Evolutionary conservation across 2,329 filamentous ascomycete genomes (phyloP), one percentile per base, ranked within the genome.

Genomic region (Geosmithia morbida): DNA sequence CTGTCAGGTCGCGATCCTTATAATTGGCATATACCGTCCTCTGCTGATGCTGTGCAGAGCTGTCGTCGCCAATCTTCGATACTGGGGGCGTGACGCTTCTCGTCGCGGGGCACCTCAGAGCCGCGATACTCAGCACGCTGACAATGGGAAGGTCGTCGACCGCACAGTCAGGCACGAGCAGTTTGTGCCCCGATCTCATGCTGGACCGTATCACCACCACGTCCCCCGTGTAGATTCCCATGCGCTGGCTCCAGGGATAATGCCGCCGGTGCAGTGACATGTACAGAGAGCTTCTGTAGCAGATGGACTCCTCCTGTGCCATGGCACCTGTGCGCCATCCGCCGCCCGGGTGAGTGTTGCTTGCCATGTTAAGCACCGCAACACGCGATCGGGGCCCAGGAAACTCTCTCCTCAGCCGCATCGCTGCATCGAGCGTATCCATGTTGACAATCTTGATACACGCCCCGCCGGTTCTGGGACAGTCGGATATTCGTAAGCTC

Each of bases 251-350:
- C 49, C 77, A 65, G 0, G 77, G 77, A 56, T 83, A 83, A 55
- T 71, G 72, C 16, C 57, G 52, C 19, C 56, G 52, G 49, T 68
- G 61, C 1, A 79, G 62, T 18, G 70, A 71, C 29, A 68, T 55
- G 26, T 61, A 69, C 7, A 80, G 68, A 1, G 74, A 73, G 43
- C 71, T 77, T 42, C 81, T 74, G 57, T 79, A 81, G 62, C 79
- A 85, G 7, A 86, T 67, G 2, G 75, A 72, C 64, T 86, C 82
- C 62, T 86, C 81, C 59, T 86, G 82, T 0, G 81, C 81, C 29
- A 74, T 61, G 48, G 77, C 68, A 37, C 81, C 81, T 39, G 68
- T 69, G 4, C 71, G 57, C 71, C 79, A 85, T 17, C 79, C 79
- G 18, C 82, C 81, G n/a, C 81, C 82, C 0, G 75, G 69, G 14